Evolutionary conservation across 2,329 filamentous ascomycete genomes (phyloP).

Genomic region (Curvularia hawaiiensis): DNA sequence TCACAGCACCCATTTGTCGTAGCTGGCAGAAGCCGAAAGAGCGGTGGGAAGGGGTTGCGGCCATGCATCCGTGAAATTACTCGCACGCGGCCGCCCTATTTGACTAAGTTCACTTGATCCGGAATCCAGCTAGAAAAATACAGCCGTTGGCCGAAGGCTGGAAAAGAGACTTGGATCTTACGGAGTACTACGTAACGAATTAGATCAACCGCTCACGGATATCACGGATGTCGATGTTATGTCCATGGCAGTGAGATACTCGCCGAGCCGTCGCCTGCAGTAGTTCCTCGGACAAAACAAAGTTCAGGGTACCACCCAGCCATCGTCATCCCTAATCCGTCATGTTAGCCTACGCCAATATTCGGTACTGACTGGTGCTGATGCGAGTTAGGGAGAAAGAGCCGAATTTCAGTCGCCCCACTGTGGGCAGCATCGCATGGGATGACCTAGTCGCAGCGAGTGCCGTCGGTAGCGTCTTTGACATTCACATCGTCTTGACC

Average conservation of each 20-base stretch:
- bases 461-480: constrained; percentile 1
- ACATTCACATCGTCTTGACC: constrained; percentile 14
- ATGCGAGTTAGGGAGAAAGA: constrained; percentile 9
- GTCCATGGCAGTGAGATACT: background rate
- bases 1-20: constrained; percentile 11
- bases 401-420: constrained; percentile 3
- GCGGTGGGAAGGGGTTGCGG: constrained; percentile 25
- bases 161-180: background rate
- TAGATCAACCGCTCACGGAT: constrained; percentile 6
- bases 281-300: background rate
- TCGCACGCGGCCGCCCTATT: constrained; percentile 5
- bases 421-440: constrained; percentile 24
- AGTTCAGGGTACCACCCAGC: background rate
- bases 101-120: constrained; percentile 10
- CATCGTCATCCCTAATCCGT: constrained; percentile 4
- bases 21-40: constrained; percentile 22
- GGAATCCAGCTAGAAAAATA: constrained; percentile 3
- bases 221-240: constrained; percentile 4
- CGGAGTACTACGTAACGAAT: background rate
- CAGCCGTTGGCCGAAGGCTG: constrained; percentile 4
- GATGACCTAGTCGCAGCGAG: constrained; percentile 15
- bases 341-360: constrained; percentile 7
- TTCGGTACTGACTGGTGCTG: constrained; percentile 9
- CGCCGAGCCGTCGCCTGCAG: constrained; percentile 4
- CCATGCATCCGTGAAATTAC: constrained; percentile 11